A percentile compares a stretch with the other conserved stretches of the same genome.
Evolutionary conservation across 352 stramenopile genomes (phyloP).

Genomic region (Pythium aphanidermatum): DNA sequence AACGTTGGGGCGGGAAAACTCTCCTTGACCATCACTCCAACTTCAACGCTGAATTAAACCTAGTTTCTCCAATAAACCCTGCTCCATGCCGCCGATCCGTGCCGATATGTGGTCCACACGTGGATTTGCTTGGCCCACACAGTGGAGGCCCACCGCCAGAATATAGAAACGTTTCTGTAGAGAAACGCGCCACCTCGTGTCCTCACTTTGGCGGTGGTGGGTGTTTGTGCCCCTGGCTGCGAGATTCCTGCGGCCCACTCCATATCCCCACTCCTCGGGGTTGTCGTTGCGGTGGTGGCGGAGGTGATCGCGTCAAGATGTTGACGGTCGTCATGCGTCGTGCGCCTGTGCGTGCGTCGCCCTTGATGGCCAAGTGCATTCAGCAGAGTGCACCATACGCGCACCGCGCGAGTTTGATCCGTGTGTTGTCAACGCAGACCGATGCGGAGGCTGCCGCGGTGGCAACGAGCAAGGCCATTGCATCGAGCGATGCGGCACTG

Average conservation of each 20-base stretch:
- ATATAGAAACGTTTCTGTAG: conserved; percentile 18
- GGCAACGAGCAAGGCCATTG: conserved; percentile 22
- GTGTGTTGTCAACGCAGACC: conserved; percentile 57
- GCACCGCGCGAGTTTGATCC: conserved; percentile 26
- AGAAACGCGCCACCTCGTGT: conserved; percentile 17
- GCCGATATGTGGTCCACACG: conserved; percentile 7
- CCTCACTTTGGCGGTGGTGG: too few species aligned
- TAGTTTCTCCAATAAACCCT: conserved; percentile 20
- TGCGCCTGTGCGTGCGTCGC: not conserved
- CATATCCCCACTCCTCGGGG: conserved; percentile 11
- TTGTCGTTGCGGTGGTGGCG: conserved; percentile 12
- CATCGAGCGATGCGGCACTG: conserved; percentile 18
- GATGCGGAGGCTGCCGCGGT: conserved; percentile 32
- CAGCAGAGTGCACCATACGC: conserved; percentile 10
- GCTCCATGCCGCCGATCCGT: too few species aligned
- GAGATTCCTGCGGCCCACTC: conserved; percentile 4
- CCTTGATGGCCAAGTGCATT: not conserved
- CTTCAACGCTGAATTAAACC: too few species aligned
- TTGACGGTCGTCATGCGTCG: conserved; percentile 16
- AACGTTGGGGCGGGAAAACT: too few species aligned
- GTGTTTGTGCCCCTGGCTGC: too few species aligned
- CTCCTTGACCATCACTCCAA: conserved; percentile 21
- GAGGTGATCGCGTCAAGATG: conserved; percentile 8
- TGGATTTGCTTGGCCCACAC: conserved; percentile 13
- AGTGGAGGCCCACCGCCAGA: conserved; percentile 22